Conservation (phyloP, 352 stramenopile species). For the Peronospora farinosa region DNA sequence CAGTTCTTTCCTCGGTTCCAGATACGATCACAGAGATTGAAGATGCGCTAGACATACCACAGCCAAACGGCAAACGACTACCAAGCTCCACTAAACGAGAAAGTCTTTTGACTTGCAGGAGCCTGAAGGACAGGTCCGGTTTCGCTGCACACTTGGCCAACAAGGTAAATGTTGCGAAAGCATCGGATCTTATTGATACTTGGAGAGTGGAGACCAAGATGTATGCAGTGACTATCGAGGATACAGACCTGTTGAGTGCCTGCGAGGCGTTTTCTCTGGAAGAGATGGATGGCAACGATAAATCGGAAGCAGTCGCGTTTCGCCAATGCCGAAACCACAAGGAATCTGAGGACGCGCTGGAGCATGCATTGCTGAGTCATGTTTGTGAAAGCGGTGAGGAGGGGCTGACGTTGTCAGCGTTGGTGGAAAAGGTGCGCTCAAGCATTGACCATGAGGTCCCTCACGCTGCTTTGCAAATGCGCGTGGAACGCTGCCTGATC, state of each 20-base stretch:
- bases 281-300: slow-evolving; percentile 18
- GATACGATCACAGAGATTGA: slow-evolving; percentile 14
- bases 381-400: slow-evolving; percentile 41
- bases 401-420: slow-evolving; percentile 29
- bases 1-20: slow-evolving; percentile 28
- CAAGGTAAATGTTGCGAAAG: slow-evolving; percentile 51
- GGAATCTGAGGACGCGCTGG: slow-evolving; percentile 19
- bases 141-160: slow-evolving; percentile 71
- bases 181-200: slow-evolving; percentile 52
- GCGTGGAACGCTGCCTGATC: slow-evolving; percentile 32
- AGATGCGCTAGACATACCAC: slow-evolving; percentile 7
- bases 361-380: slow-evolving; percentile 21
- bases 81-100: slow-evolving; percentile 15
- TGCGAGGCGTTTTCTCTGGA: slow-evolving; percentile 56
- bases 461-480: slow-evolving; percentile 5
- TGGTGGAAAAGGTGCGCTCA: slow-evolving; percentile 23
- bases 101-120: slow-evolving; percentile 56
- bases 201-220: slow-evolving; percentile 73
- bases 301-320: slow-evolving; percentile 14
- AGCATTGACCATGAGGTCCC: slow-evolving; percentile 4
- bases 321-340: slow-evolving; percentile 21
- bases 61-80: slow-evolving; percentile 20
- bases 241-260: slow-evolving; percentile 22
- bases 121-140: slow-evolving; percentile 47
- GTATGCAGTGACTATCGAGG: slow-evolving; percentile 38